A percentile compares a stretch with the other conserved stretches of the same genome.
Conservation (phyloP, 2,329 filamentous ascomycete species). For the Colletotrichum sublineola region DNA sequence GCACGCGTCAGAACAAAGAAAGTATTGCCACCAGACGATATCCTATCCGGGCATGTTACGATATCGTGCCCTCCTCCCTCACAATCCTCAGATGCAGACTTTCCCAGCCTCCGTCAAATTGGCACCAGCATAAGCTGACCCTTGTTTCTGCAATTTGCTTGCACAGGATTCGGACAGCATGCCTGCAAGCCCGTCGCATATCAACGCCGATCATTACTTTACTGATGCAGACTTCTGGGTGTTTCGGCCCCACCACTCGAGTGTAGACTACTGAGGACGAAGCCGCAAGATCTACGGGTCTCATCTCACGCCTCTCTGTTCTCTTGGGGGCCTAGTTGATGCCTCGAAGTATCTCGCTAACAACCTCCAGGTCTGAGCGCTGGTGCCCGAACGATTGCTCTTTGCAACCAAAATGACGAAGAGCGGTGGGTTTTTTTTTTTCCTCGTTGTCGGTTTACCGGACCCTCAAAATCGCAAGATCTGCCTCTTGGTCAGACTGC, state of each 20-base stretch:
- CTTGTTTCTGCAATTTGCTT: slow-evolving; percentile 33
- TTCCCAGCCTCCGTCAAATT: slow-evolving; percentile 13
- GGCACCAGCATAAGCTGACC: slow-evolving; percentile 7
- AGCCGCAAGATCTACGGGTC: slow-evolving; percentile 37
- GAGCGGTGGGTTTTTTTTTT: slow-evolving; percentile 4
- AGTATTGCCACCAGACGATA: background rate
- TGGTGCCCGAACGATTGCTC: slow-evolving; percentile 32
- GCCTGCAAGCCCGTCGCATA: slow-evolving; percentile 28
- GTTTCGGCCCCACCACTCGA: slow-evolving; percentile 38
- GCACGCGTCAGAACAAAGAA: background rate
- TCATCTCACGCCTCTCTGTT: slow-evolving; percentile 38
- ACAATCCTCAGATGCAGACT: background rate
- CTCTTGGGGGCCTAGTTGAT: slow-evolving; percentile 26
- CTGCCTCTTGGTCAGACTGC: slow-evolving; percentile 8
- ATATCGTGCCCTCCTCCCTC: background rate
- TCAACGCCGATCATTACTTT: slow-evolving; percentile 31
- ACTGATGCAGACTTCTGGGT: slow-evolving; percentile 15
- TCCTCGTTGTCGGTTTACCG: slow-evolving; percentile 13
- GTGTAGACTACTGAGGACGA: slow-evolving; percentile 17
- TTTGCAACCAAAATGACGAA: slow-evolving; percentile 21
- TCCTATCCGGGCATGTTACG: background rate
- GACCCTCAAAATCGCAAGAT: slow-evolving; percentile 16
- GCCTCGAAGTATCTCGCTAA: slow-evolving; percentile 9
- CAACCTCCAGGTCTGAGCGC: slow-evolving; percentile 21
- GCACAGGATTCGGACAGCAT: slow-evolving; percentile 28